Evolutionary conservation across 1,139 yeast species (phyloP).

Genomic region (Zygosaccharomyces pseudobailii): DNA sequence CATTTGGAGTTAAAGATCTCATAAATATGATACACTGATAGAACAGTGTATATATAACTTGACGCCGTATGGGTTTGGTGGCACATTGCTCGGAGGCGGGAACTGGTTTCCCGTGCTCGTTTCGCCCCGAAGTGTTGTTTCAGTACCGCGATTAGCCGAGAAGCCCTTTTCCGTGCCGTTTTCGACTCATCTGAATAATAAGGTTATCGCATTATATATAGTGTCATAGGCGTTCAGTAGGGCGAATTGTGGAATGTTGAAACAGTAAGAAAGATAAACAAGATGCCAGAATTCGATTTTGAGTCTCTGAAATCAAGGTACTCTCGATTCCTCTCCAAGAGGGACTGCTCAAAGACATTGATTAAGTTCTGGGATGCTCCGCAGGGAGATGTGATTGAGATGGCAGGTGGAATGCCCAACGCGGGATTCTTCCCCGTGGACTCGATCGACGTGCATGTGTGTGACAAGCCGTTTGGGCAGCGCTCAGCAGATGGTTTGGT

Average conservation of each 20-base stretch:
- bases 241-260: too few relatives aligned
- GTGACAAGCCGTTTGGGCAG: constrained; percentile 30
- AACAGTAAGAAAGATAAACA: too few relatives aligned
- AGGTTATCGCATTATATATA: neutral
- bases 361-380: constrained; percentile 35
- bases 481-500: neutral
- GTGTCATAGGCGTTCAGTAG: neutral
- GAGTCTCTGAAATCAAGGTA: constrained; percentile 16
- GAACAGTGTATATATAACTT: too few relatives aligned
- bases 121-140: too few relatives aligned
- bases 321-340: constrained; percentile 19
- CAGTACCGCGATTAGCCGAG: too few relatives aligned
- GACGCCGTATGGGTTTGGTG: too few relatives aligned
- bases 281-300: constrained; percentile 5
- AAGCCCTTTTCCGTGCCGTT: too few relatives aligned
- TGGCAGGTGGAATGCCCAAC: constrained; percentile 57
- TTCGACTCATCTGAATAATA: too few relatives aligned
- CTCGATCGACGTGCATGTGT: constrained; percentile 44
- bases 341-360: constrained; percentile 19
- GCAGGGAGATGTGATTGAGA: constrained; percentile 41
- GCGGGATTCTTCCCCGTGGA: constrained; percentile 56
- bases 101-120: too few relatives aligned
- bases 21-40: too few relatives aligned
- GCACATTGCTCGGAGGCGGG: too few relatives aligned
- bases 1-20: too few relatives aligned